These are phyloP conservation scores for Verbena officinalis DNA, from an alignment of 257 asterid species.

Conservation along the genomic window DNA sequence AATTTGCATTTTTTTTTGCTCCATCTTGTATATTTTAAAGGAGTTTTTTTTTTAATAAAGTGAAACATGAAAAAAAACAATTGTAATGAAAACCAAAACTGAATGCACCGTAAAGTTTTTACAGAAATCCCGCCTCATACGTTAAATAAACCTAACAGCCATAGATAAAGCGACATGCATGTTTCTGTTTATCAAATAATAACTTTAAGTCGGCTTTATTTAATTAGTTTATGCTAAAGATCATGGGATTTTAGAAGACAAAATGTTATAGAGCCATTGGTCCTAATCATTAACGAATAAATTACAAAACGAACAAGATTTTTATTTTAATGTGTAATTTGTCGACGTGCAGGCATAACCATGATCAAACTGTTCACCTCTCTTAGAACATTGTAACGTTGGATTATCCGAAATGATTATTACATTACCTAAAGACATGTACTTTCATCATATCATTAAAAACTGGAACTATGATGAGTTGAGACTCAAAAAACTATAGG, in stretches of 20 bases:
- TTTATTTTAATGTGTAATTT: not conserved
- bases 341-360: constrained; percentile 40
- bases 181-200: constrained; percentile 6
- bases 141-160: no score
- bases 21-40: no score
- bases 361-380: constrained; percentile 10
- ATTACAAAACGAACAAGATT: not conserved
- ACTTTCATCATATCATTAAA: constrained; percentile 15
- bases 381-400: constrained; percentile 19
- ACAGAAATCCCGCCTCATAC: no score
- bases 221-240: not conserved
- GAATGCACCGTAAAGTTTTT: no score
- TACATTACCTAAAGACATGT: not conserved
- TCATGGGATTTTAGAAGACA: not conserved
- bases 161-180: constrained; percentile 7
- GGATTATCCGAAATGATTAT: constrained; percentile 25
- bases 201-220: constrained; percentile 17
- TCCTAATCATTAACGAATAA: constrained; percentile 25
- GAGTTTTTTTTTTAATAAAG: no score
- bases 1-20: no score
- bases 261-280: constrained; percentile 17
- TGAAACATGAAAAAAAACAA: no score
- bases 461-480: constrained; percentile 24
- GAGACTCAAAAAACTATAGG: not conserved
- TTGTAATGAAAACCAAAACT: no score